A percentile compares a stretch with the other conserved stretches of the same genome.
Conservation (phyloP, 2,329 filamentous ascomycete genomes). For the Xylaria sp. region DNA sequence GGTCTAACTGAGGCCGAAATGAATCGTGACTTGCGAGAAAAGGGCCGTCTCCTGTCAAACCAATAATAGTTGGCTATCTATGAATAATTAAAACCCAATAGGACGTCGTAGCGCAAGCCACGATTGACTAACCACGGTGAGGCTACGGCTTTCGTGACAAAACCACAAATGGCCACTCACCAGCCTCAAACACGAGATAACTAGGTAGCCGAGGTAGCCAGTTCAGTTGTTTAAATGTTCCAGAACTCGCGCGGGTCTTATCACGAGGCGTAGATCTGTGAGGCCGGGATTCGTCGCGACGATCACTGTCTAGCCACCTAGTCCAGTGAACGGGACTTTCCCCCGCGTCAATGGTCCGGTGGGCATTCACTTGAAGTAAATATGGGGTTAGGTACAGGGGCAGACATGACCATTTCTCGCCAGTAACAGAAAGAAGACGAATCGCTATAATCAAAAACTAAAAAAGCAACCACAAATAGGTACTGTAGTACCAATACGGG, state of each 20-base stretch:
- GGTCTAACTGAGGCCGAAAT: conserved; percentile 11
- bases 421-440: conserved; percentile 12
- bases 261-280: conserved; percentile 19
- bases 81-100: not conserved
- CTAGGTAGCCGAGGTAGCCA: not conserved
- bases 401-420: conserved; percentile 2
- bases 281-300: conserved; percentile 13
- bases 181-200: conserved; percentile 2
- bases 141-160: not conserved
- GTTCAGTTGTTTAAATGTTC: conserved; percentile 10
- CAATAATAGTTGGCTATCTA: conserved; percentile 4
- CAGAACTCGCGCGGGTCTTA: conserved; percentile 18
- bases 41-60: conserved; percentile 18
- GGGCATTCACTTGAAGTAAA: not conserved
- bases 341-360: conserved; percentile 29
- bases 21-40: conserved; percentile 23
- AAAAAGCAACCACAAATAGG: conserved; percentile 11
- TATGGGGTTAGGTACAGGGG: conserved; percentile 14
- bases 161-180: not conserved
- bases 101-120: conserved; percentile 2
- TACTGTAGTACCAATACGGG: not conserved
- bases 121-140: conserved; percentile 15
- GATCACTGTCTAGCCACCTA: conserved; percentile 26
- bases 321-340: conserved; percentile 25
- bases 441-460: not conserved